Conservation (phyloP, 2,329 filamentous ascomycete species). For the Cladosporium sp. region DNA sequence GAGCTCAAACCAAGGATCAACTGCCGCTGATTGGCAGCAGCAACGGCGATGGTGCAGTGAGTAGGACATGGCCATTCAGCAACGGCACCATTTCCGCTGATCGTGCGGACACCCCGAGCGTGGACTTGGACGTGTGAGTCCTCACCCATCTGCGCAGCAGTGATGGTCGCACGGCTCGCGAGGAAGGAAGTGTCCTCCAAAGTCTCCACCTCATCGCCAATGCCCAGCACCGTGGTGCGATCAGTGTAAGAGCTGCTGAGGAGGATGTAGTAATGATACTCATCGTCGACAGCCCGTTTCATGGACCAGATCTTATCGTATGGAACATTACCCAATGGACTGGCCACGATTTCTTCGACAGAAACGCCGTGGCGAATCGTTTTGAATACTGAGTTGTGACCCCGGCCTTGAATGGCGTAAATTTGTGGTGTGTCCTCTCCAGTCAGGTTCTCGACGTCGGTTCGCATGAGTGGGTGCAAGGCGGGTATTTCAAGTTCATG, state of each 20-base stretch:
- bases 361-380: slow-evolving; percentile 89
- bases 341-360: slow-evolving; percentile 60
- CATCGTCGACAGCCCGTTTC: slow-evolving; percentile 71
- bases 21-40: slow-evolving; percentile 86
- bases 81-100: slow-evolving; percentile 66
- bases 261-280: slow-evolving; percentile 93
- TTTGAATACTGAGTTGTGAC: slow-evolving; percentile 82
- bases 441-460: slow-evolving; percentile 83
- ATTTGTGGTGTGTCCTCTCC: slow-evolving; percentile 95
- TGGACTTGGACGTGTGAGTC: slow-evolving; percentile 91
- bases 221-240: slow-evolving; percentile 80
- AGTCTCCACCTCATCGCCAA: slow-evolving; percentile 94
- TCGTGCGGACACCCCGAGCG: slow-evolving; percentile 90
- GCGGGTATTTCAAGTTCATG: slow-evolving; percentile 47
- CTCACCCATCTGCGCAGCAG: slow-evolving; percentile 89
- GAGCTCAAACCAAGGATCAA: slow-evolving; percentile 91
- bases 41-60: slow-evolving; percentile 90
- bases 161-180: slow-evolving; percentile 79
- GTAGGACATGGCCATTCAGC: slow-evolving; percentile 93
- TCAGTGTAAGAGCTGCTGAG: slow-evolving; percentile 47
- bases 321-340: slow-evolving; percentile 25
- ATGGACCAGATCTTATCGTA: slow-evolving; percentile 74
- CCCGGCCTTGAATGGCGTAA: slow-evolving; percentile 83
- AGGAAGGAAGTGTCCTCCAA: slow-evolving; percentile 91
- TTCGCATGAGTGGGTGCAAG: slow-evolving; percentile 86